Conservation (phyloP, 129 eudicot species). For the Artemisia tridentata region DNA sequence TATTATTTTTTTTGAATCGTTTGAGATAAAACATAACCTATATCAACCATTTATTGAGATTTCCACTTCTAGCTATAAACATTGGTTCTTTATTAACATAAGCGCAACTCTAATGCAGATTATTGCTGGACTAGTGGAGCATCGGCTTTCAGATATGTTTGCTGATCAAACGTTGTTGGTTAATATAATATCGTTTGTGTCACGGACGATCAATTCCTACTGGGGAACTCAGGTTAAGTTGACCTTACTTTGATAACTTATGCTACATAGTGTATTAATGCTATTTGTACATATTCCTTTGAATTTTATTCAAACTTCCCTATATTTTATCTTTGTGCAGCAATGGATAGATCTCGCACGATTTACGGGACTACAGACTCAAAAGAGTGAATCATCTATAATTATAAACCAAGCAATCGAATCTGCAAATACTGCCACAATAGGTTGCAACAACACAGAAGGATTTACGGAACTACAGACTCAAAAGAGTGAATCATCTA, state of each 20-base stretch:
- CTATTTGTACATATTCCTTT: not conserved
- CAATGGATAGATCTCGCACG: conserved; percentile 99
- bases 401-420: conserved; percentile 32
- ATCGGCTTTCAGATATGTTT: conserved; percentile 72
- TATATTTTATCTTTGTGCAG: conserved; percentile 45
- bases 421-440: conserved; percentile 43
- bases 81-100: not conserved
- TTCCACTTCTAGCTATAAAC: not conserved
- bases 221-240: conserved; percentile 95
- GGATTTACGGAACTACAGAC: conserved; percentile 77
- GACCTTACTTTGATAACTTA: not conserved
- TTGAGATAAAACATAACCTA: not conserved
- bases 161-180: conserved; percentile 64
- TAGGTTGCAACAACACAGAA: conserved; percentile 44
- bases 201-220: conserved; percentile 83
- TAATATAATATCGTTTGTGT: conserved; percentile 73
- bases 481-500: conserved; percentile 51
- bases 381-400: conserved; percentile 48
- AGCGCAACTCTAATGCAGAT: conserved; percentile 38
- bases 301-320: not conserved
- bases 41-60: not conserved
- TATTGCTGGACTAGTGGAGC: conserved; percentile 96
- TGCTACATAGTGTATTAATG: conserved; percentile 4
- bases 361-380: conserved; percentile 79
- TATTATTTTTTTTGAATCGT: not conserved